These are phyloP conservation scores for Cladosporium colombiae DNA, from an alignment of 2,329 filamentous ascomycete genomes.

Conservation along the genomic window DNA sequence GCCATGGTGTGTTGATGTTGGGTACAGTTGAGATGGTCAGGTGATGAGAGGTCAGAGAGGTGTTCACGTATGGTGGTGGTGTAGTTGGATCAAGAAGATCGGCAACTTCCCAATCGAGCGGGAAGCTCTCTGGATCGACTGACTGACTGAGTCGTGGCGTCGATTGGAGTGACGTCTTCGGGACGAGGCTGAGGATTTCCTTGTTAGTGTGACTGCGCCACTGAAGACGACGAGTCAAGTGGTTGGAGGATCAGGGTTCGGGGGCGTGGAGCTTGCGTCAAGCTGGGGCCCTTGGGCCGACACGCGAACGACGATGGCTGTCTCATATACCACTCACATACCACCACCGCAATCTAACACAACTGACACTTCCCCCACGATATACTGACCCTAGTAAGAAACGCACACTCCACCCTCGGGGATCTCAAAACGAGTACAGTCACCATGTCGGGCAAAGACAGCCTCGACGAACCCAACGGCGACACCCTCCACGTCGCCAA, in stretches of 20 bases:
- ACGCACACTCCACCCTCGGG: conserved; percentile 6
- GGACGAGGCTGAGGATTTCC: background rate
- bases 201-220: background rate
- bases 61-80: background rate
- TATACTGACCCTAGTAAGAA: background rate
- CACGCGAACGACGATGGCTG: conserved; percentile 18
- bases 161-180: conserved; percentile 13
- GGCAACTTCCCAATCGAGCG: conserved; percentile 15
- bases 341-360: background rate
- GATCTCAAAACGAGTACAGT: background rate
- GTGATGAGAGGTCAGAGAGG: background rate
- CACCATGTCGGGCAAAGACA: conserved; percentile 30
- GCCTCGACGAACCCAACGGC: conserved; percentile 27
- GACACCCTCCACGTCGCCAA: conserved; percentile 22
- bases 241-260: background rate
- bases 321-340: conserved; percentile 6
- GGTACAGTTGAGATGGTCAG: background rate
- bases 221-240: background rate
- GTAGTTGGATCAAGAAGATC: background rate
- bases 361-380: background rate
- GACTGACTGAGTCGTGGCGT: background rate
- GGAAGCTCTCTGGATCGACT: conserved; percentile 1
- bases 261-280: background rate
- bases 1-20: conserved; percentile 26
- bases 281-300: background rate